These are phyloP conservation scores for Camillea tinctor DNA, from an alignment of 2,329 filamentous ascomycete genomes.

Conservation along the genomic window DNA sequence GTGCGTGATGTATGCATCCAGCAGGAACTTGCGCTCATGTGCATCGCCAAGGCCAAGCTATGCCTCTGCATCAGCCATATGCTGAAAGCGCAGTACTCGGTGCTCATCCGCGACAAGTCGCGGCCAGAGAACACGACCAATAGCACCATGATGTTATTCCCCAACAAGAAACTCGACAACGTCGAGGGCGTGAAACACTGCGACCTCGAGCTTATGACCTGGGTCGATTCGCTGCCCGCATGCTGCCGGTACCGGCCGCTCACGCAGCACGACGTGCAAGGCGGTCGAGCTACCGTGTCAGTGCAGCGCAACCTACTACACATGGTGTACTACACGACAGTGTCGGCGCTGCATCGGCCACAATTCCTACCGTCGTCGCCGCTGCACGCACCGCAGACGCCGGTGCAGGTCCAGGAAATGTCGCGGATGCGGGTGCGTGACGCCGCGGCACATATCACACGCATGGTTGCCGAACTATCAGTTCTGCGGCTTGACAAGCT, in stretches of 20 bases:
- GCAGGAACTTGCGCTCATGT: conserved; percentile 78
- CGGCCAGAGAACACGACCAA: conserved; percentile 74
- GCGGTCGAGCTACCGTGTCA: conserved; percentile 58
- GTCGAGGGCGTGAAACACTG: conserved; percentile 75
- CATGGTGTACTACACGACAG: conserved; percentile 90
- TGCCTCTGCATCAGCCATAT: conserved; percentile 89
- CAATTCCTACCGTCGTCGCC: conserved; percentile 80
- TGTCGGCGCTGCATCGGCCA: conserved; percentile 86
- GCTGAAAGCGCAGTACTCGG: conserved; percentile 87
- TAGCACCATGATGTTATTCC: conserved; percentile 83
- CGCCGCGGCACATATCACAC: conserved; percentile 81
- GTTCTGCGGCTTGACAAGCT: conserved; percentile 71
- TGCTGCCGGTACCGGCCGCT: conserved; percentile 67
- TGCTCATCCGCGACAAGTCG: conserved; percentile 79
- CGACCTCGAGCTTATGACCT: conserved; percentile 75
- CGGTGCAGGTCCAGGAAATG: conserved; percentile 73
- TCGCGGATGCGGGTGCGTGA: conserved; percentile 81
- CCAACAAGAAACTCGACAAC: conserved; percentile 83
- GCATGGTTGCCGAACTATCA: conserved; percentile 76
- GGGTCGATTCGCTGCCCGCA: conserved; percentile 70
- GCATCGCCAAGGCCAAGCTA: conserved; percentile 86
- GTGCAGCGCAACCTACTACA: conserved; percentile 84
- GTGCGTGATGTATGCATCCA: conserved; percentile 72
- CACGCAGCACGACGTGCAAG: conserved; percentile 53
- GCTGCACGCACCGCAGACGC: conserved; percentile 48